A percentile compares a stretch with the other conserved stretches of the same genome.
Evolutionary conservation across 768 basidiomycete species (phyloP).

Genomic region (Mycena metata): DNA sequence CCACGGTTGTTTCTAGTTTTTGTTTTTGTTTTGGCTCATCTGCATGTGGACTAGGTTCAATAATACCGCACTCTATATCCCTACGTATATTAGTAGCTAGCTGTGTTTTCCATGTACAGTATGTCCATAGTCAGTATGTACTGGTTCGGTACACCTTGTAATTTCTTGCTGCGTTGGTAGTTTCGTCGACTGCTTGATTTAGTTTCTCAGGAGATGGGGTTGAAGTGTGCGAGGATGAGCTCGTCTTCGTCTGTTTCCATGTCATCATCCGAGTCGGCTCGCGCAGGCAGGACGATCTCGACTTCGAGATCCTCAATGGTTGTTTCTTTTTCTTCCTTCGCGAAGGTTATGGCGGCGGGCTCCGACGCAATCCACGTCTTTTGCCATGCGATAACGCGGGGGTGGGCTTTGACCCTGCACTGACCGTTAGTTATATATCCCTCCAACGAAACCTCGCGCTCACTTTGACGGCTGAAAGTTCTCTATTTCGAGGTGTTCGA

Average conservation of each 20-base stretch:
- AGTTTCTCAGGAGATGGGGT: background rate
- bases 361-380: slow-evolving; percentile 48
- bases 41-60: slow-evolving; percentile 30
- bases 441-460: slow-evolving; percentile 34
- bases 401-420: slow-evolving; percentile 69
- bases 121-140: slow-evolving; percentile 16
- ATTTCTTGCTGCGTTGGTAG: background rate
- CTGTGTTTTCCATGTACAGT: background rate
- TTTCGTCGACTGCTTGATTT: too few relatives aligned
- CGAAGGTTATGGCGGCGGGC: slow-evolving; percentile 30
- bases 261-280: background rate
- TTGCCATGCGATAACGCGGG: slow-evolving; percentile 69
- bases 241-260: slow-evolving; percentile 16
- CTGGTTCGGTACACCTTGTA: slow-evolving; percentile 9
- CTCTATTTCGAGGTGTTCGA: slow-evolving; percentile 71
- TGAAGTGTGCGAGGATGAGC: slow-evolving; percentile 19
- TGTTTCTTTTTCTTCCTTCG: slow-evolving; percentile 37
- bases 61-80: slow-evolving; percentile 28
- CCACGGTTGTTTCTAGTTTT: background rate
- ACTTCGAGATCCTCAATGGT: background rate
- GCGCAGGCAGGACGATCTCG: background rate
- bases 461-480: slow-evolving; percentile 73
- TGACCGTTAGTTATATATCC: background rate
- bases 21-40: slow-evolving; percentile 3
- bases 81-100: slow-evolving; percentile 27